A percentile compares a stretch with the other conserved stretches of the same genome.
Conservation (phyloP, 768 basidiomycete species). For the Podaxis pistillaris region DNA sequence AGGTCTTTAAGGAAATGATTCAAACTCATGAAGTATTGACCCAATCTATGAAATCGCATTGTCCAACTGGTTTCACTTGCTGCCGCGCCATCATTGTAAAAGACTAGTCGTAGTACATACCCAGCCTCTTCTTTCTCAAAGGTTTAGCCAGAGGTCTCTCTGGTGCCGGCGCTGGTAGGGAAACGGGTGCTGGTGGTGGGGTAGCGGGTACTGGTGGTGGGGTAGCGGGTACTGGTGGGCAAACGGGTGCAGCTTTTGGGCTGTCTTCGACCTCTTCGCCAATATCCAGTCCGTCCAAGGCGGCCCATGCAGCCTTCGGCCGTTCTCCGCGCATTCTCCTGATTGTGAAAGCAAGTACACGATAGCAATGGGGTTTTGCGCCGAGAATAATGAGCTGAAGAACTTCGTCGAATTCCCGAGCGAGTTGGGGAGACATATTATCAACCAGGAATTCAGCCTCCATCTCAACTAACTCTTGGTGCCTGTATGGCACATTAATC, state of each 20-base stretch:
- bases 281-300: background rate
- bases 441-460: constrained; percentile 2
- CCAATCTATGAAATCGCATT: no score
- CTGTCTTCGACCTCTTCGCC: background rate
- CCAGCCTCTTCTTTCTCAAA: no score
- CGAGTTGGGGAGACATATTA: constrained; percentile 4
- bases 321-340: constrained; percentile 1
- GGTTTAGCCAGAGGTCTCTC: no score
- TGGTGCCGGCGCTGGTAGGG: no score
- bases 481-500: background rate
- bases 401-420: constrained; percentile 7
- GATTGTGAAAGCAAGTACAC: constrained; percentile 1
- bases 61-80: no score
- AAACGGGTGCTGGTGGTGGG: no score
- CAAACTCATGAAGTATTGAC: no score
- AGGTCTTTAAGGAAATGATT: no score
- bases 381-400: constrained; percentile 1
- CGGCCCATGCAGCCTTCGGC: background rate
- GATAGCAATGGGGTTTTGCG: background rate
- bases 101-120: no score
- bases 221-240: no score
- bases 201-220: no score
- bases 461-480: constrained; percentile 9
- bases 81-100: no score
- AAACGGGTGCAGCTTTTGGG: background rate